phyloP scores from a whole-genome alignment of 441 rosid genomes.

The Mallotus japonicus region DNA sequence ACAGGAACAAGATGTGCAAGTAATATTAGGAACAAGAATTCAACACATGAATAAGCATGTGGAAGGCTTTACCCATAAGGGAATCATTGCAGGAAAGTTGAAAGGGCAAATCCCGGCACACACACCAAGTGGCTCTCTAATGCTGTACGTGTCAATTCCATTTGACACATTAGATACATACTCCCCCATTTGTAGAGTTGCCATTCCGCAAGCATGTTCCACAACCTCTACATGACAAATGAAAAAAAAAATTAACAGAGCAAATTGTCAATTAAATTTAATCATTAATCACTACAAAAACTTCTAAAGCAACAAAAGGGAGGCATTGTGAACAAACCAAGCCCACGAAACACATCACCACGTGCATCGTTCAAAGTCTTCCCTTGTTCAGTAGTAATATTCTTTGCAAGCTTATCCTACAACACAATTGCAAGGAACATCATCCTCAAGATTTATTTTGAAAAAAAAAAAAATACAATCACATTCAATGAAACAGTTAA shows the following conservation, averaged over 20 bases:
- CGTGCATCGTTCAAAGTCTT: slow-evolving; percentile 92
- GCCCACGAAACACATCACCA: slow-evolving; percentile 93
- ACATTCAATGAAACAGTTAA: background rate
- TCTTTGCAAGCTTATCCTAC: slow-evolving; percentile 86
- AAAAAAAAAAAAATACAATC: slow-evolving; percentile 11
- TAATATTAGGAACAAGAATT: background rate
- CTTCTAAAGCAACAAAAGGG: slow-evolving; percentile 12
- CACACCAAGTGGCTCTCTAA: slow-evolving; percentile 90
- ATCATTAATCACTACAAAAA: slow-evolving; percentile 2
- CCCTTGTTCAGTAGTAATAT: slow-evolving; percentile 87
- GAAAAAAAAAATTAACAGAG: slow-evolving; percentile 7
- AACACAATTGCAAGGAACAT: slow-evolving; percentile 13
- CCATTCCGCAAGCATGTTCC: slow-evolving; percentile 97
- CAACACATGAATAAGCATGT: slow-evolving; percentile 11
- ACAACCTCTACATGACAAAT: slow-evolving; percentile 68
- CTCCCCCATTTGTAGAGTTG: slow-evolving; percentile 88
- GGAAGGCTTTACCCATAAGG: slow-evolving; percentile 68
- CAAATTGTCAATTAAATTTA: background rate
- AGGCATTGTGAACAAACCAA: slow-evolving; percentile 45
- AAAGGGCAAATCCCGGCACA: slow-evolving; percentile 97
- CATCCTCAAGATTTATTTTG: slow-evolving; percentile 1
- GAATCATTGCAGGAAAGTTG: slow-evolving; percentile 98
- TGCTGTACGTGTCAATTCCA: slow-evolving; percentile 87
- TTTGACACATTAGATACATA: slow-evolving; percentile 80
- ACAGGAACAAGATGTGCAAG: background rate